phyloP scores from a whole-genome alignment of 805 yeast genomes.

The Lipomyces chichibuensis region DNA sequence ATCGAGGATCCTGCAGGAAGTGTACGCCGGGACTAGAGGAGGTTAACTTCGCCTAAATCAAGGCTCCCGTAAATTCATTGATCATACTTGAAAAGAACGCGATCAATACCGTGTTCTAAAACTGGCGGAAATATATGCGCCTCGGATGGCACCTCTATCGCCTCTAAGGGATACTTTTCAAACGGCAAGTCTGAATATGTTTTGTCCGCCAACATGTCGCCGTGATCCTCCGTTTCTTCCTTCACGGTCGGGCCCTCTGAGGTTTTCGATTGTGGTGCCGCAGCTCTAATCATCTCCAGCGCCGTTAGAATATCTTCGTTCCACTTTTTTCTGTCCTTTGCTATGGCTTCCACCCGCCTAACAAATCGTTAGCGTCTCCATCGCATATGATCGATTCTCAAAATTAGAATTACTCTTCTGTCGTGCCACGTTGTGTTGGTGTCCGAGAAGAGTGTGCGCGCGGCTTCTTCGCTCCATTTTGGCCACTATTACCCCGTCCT shows the following conservation, averaged over 20 bases:
- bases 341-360: neutral
- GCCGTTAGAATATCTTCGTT: neutral
- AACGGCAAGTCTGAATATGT: neutral
- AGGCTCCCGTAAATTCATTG: neutral
- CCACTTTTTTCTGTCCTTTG: neutral
- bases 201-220: neutral
- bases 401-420: neutral
- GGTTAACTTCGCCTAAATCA: neutral
- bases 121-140: slow-evolving; percentile 40
- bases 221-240: neutral
- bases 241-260: neutral
- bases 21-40: slow-evolving; percentile 73
- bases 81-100: slow-evolving; percentile 57
- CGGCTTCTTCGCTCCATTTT: neutral
- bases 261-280: neutral
- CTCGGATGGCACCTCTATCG: slow-evolving; percentile 1
- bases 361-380: neutral
- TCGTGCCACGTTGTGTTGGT: neutral
- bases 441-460: neutral
- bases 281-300: neutral
- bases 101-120: slow-evolving; percentile 66
- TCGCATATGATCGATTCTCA: neutral
- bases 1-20: slow-evolving; percentile 73
- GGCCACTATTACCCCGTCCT: neutral
- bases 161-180: neutral